These are phyloP conservation scores for Nepenthes mirabilis DNA, from an alignment of 148 eudicot genomes.

Conservation along the genomic window DNA sequence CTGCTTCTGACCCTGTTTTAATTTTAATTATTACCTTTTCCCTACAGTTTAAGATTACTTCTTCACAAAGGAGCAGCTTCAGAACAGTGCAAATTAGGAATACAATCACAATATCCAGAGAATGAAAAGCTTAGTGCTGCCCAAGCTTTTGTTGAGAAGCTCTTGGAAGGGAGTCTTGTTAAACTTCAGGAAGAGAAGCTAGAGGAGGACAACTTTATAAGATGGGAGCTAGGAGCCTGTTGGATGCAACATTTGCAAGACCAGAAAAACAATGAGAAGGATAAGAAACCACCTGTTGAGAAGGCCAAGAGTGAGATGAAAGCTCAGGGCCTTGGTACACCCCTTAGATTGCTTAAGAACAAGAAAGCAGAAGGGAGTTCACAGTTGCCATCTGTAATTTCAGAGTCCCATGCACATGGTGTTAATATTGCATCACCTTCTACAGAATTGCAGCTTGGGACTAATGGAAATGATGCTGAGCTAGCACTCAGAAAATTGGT, in stretches of 20 bases:
- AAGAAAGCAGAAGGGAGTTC: constrained; percentile 48
- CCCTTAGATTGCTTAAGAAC: constrained; percentile 82
- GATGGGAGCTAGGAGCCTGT: constrained; percentile 99
- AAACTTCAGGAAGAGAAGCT: constrained; percentile 63
- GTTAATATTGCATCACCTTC: constrained; percentile 22
- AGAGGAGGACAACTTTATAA: constrained; percentile 43
- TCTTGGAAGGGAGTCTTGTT: constrained; percentile 60
- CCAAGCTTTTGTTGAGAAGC: constrained; percentile 53
- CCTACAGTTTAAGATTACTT: constrained; percentile 76
- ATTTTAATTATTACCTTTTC: no score
- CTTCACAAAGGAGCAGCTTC: constrained; percentile 59
- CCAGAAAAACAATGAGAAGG: constrained; percentile 76
- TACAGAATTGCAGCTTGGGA: constrained; percentile 24
- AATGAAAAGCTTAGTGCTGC: constrained; percentile 33
- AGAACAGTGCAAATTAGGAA: constrained; percentile 29
- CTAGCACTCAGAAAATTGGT: constrained; percentile 46
- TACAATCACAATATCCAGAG: constrained; percentile 29
- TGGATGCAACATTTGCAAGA: constrained; percentile 99
- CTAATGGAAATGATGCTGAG: constrained; percentile 31
- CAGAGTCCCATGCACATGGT: constrained; percentile 16
- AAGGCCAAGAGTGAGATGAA: constrained; percentile 80
- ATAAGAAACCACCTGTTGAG: constrained; percentile 56
- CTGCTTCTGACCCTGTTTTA: no score
- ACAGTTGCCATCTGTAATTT: constrained; percentile 24
- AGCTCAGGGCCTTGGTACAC: constrained; percentile 94